phyloP scores from a whole-genome alignment of 176 grass and related monocot species.

The Aegilops sharonensis region DNA sequence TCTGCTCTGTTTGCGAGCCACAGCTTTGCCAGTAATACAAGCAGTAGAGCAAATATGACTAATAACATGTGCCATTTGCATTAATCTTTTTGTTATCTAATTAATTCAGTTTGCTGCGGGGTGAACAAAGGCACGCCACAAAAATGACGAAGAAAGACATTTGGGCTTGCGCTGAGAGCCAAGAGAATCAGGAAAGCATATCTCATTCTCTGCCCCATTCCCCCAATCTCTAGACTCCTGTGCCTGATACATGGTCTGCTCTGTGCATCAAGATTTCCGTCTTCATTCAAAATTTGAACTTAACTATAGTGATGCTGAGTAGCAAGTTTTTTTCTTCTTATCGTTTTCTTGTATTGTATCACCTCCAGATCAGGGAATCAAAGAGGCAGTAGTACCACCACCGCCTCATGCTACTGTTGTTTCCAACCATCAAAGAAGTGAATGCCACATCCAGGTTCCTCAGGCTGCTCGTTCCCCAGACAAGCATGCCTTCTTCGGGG shows the following conservation, averaged over 20 bases:
- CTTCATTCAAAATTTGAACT: not conserved
- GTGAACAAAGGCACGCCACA: too few species aligned
- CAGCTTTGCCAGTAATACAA: too few species aligned
- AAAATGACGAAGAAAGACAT: too few species aligned
- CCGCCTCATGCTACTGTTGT: not conserved
- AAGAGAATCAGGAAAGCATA: too few species aligned
- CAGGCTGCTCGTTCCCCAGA: slow-evolving; percentile 16
- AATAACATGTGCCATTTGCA: too few species aligned
- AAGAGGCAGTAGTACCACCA: not conserved
- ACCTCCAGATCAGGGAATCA: slow-evolving; percentile 10
- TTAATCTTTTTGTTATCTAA: too few species aligned
- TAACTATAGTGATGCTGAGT: not conserved
- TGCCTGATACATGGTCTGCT: not conserved
- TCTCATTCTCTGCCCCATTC: not conserved
- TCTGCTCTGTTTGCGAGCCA: too few species aligned
- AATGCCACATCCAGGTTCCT: slow-evolving; percentile 33
- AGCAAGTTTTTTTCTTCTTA: not conserved
- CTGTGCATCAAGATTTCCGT: not conserved
- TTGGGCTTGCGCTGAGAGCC: too few species aligned
- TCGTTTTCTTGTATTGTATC: not conserved
- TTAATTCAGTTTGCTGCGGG: too few species aligned
- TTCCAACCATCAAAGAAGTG: not conserved
- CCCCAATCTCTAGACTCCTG: not conserved
- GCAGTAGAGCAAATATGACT: too few species aligned
- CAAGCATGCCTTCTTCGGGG: slow-evolving; percentile 4